Conservation (phyloP, 805 yeast species). For the Metschnikowia peoriensis region DNA sequence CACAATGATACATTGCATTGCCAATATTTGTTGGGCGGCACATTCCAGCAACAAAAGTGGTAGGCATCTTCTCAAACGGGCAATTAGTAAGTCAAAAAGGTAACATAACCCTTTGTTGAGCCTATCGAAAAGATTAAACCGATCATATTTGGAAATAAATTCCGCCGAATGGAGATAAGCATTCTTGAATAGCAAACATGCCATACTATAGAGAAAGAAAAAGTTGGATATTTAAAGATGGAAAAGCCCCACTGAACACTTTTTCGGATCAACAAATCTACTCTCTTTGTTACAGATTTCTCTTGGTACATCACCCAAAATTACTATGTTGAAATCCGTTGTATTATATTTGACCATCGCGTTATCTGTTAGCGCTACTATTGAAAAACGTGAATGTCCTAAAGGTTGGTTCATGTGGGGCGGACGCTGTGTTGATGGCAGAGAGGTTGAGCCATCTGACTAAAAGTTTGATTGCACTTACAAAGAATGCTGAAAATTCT, state of each 20-base stretch:
- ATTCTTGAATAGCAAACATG: background rate
- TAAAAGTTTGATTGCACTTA: background rate
- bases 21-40: background rate
- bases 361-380: background rate
- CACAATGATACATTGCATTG: background rate
- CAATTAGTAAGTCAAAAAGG: background rate
- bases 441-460: background rate
- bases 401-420: background rate
- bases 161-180: background rate
- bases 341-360: background rate
- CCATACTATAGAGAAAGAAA: background rate
- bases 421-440: background rate
- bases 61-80: background rate
- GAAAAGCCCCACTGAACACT: background rate
- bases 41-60: background rate
- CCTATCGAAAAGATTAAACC: background rate
- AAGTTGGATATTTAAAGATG: background rate
- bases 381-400: background rate
- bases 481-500: background rate
- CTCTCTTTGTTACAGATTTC: background rate
- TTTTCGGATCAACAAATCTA: background rate
- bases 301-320: background rate
- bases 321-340: background rate
- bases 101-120: background rate
- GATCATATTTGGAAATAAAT: background rate